These are phyloP conservation scores for Leptographium wingfieldii DNA, from an alignment of 2,329 filamentous ascomycete genomes.

Conservation along the genomic window DNA sequence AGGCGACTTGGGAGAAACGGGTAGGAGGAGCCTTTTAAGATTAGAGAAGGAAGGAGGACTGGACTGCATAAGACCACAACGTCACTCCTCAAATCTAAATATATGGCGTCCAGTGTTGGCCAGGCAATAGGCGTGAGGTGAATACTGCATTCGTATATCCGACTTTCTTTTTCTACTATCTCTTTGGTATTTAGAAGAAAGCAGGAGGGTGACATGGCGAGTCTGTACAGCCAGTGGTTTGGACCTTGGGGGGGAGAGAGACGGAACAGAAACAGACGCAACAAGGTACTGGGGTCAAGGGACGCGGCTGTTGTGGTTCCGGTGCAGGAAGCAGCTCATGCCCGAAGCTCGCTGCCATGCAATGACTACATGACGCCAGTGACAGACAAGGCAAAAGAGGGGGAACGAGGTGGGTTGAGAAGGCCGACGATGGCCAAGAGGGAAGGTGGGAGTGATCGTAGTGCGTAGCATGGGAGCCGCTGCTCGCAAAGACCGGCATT, in stretches of 20 bases:
- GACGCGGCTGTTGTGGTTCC: background rate
- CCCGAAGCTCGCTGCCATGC: background rate
- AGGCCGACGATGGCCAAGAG: background rate
- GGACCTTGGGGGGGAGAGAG: background rate
- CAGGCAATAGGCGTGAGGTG: background rate
- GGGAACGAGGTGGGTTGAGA: background rate
- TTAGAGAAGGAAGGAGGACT: background rate
- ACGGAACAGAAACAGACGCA: background rate
- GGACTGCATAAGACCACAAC: background rate
- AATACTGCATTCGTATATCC: too few relatives aligned
- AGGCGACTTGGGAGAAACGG: background rate
- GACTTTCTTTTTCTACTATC: too few relatives aligned
- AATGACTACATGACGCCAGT: too few relatives aligned
- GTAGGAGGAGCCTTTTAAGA: background rate
- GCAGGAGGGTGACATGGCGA: background rate
- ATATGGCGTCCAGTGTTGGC: background rate
- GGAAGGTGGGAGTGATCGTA: background rate
- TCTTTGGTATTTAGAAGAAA: background rate
- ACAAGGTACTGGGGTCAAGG: background rate
- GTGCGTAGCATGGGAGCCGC: background rate
- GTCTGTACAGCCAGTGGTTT: too few relatives aligned
- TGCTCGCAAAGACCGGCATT: background rate
- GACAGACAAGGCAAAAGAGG: too few relatives aligned
- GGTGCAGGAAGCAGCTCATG: background rate
- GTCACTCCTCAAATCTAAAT: background rate